Conservation (phyloP, 768 basidiomycete genomes). For the Thelephora aurantiotincta region DNA sequence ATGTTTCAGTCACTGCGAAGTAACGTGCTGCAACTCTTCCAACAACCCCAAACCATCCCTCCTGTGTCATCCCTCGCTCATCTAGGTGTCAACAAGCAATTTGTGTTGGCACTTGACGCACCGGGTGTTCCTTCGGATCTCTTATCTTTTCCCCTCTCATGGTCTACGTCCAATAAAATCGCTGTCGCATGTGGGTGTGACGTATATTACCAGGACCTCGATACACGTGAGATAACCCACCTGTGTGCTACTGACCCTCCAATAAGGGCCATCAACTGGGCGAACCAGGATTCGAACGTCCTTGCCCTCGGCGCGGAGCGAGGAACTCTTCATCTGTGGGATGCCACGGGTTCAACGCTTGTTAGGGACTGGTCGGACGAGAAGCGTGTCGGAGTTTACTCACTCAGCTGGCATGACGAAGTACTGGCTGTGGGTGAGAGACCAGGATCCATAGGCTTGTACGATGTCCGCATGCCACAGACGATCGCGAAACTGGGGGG, state of each 20-base stretch:
- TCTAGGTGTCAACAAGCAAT: constrained; percentile 37
- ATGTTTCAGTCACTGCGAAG: constrained; percentile 34
- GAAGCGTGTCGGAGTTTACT: constrained; percentile 21
- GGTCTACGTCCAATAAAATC: constrained; percentile 46
- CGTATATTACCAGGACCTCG: constrained; percentile 49
- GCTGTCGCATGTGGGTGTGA: constrained; percentile 47
- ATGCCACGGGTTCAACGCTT: constrained; percentile 20
- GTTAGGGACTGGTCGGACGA: constrained; percentile 21
- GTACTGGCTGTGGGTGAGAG: constrained; percentile 25
- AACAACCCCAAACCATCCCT: constrained; percentile 15
- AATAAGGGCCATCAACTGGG: constrained; percentile 37
- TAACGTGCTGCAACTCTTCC: constrained; percentile 38
- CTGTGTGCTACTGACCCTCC: constrained; percentile 26
- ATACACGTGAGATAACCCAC: constrained; percentile 36
- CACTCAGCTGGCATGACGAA: constrained; percentile 25
- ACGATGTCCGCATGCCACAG: constrained; percentile 21
- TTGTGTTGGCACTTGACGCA: constrained; percentile 46
- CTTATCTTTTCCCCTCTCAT: constrained; percentile 44
- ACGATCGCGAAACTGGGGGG: constrained; percentile 16
- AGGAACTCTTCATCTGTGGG: constrained; percentile 42
- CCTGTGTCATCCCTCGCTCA: constrained; percentile 44
- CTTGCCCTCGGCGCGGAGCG: constrained; percentile 38
- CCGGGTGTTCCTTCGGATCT: constrained; percentile 42
- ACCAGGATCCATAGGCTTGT: constrained; percentile 23
- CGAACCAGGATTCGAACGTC: constrained; percentile 23